Evolutionary conservation across 306 rosid species (phyloP), one percentile per base, ranked within the genome.

Genomic region (Lathyrus sativus): DNA sequence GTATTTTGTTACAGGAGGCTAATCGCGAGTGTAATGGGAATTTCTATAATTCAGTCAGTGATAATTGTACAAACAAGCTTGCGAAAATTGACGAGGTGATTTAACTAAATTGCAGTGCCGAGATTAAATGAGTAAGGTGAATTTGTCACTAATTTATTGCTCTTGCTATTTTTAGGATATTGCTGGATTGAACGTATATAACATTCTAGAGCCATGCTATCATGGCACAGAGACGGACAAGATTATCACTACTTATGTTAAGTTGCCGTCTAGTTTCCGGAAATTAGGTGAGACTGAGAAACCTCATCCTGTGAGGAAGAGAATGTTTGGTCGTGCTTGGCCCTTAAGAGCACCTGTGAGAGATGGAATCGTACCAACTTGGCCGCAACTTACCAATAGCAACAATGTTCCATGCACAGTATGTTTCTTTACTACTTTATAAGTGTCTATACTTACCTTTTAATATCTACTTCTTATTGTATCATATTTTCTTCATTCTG

Each of bases 281-380:
- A 56, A 46, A 59, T 78, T 93, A 51, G 98, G 98, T 1, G 85
- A 79, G 74, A 90, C 98, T 8, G 91, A 88, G 51, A 90, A 78
- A 76, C 97, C 96, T 62, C 84, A 85, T 67, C 85, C 87, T 7
- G 98, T 93, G 64, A 90, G 98, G 70, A 90, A 82, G 45, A 86
- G 98, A 74, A 90, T 93, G 85, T 93, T 90, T 15, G 98, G 98
- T 53, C 98, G 96, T 11, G 95, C 98, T 50, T 93, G 98, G 98
- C 98, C 98, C 22, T 78, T 85, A 57, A 77, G 95, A 79, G 98
- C 98, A 73, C 89, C 91, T 66, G 98, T 92, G 9, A 88, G 91
- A 80, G 86, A 75, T 44, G 98, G 98, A 56, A 60, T 73, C 64
- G 96, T 92, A 61, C 98, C 91, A 56, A 86, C 91, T 44, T 92